Percentiles rank a stretch among this genome's conserved stretches.
These are phyloP conservation scores for Plantago ovata DNA, from an alignment of 257 asterid species.

Conservation along the genomic window DNA sequence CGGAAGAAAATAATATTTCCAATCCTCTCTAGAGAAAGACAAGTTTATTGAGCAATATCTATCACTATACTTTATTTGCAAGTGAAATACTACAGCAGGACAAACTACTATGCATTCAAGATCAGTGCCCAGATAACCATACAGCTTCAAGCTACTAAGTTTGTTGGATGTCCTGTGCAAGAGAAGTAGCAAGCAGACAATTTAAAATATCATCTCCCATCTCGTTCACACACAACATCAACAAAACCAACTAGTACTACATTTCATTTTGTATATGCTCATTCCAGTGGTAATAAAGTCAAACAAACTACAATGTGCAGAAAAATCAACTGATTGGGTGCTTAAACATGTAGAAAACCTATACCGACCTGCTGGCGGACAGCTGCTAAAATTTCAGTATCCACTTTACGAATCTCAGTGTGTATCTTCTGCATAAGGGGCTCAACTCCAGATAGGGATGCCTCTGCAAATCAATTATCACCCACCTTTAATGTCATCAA, in stretches of 20 bases:
- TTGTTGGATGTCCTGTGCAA: not conserved
- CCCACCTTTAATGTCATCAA: constrained; percentile 24
- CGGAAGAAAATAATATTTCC: not conserved
- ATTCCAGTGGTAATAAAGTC: not conserved
- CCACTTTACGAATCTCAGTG: constrained; percentile 78
- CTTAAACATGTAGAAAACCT: constrained; percentile 12
- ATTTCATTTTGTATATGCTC: constrained; percentile 8
- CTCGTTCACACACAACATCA: constrained; percentile 8
- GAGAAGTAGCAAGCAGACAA: not conserved
- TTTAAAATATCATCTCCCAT: constrained; percentile 8
- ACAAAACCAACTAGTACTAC: constrained; percentile 4
- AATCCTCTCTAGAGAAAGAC: not conserved
- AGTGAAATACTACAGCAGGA: not conserved
- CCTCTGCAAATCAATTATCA: constrained; percentile 49
- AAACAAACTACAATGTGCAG: constrained; percentile 10
- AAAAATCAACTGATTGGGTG: constrained; percentile 2
- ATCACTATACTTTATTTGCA: not conserved
- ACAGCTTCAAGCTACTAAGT: constrained; percentile 7
- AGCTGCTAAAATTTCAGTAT: constrained; percentile 79
- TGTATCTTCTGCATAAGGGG: constrained; percentile 95
- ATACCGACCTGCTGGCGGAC: constrained; percentile 89
- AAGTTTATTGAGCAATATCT: not conserved
- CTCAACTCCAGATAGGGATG: constrained; percentile 92
- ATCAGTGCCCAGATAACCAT: constrained; percentile 8
- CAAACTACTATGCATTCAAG: constrained; percentile 5